Evolutionary conservation across 192 early-diverging fungal genomes (phyloP).

Genomic region (Podila clonocystis): DNA sequence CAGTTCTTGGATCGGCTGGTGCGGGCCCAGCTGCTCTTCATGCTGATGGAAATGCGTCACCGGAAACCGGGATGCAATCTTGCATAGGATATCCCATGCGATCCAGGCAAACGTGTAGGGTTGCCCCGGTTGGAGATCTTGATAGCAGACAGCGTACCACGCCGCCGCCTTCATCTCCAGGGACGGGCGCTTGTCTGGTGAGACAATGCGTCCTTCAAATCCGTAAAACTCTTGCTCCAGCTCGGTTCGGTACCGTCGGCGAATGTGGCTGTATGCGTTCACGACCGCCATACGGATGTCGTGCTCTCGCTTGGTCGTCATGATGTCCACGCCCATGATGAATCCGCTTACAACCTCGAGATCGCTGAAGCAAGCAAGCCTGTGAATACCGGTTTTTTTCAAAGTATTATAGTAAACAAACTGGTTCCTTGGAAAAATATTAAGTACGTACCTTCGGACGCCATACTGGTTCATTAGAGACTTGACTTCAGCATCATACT

Average conservation of each 20-base stretch:
- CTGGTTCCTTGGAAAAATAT: neutral
- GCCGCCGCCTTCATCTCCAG: constrained; percentile 66
- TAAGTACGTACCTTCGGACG: constrained; percentile 39
- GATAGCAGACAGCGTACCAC: constrained; percentile 81
- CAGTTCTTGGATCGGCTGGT: neutral
- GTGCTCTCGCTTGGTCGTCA: constrained; percentile 58
- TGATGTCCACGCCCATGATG: constrained; percentile 35
- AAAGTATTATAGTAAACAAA: constrained; percentile 16
- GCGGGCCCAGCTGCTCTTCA: neutral
- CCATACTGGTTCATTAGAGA: constrained; percentile 76
- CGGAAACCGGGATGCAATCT: constrained; percentile 16
- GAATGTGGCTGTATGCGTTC: constrained; percentile 43
- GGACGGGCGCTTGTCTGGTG: constrained; percentile 4
- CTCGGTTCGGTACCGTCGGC: constrained; percentile 48
- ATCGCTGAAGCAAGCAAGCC: constrained; percentile 38
- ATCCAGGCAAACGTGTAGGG: constrained; percentile 44
- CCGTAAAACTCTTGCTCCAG: constrained; percentile 60
- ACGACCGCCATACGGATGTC: constrained; percentile 62
- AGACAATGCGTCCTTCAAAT: constrained; percentile 25
- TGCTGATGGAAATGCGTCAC: neutral
- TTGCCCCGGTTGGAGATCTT: constrained; percentile 27
- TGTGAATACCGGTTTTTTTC: constrained; percentile 45
- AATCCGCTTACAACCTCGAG: constrained; percentile 54
- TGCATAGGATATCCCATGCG: constrained; percentile 31
- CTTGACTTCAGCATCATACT: constrained; percentile 64